phyloP scores from a whole-genome alignment of 306 rosid genomes.

The Fragaria iinumae region DNA sequence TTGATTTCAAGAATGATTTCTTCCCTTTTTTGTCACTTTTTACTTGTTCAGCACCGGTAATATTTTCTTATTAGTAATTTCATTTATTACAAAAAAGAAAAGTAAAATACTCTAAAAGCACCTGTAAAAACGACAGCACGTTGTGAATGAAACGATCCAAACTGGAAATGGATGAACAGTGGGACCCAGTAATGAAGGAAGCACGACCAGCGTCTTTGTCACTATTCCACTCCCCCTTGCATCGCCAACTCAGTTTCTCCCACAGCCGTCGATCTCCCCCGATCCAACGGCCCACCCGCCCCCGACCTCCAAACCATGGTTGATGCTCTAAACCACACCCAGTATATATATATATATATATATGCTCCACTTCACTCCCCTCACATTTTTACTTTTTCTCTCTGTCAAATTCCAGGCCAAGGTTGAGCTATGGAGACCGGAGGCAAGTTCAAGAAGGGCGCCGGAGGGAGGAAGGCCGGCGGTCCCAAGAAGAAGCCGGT shows the following conservation, averaged over 20 bases:
- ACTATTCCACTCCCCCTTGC: not conserved
- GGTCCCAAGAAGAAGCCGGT: slow-evolving; percentile 48
- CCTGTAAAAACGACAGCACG: not conserved
- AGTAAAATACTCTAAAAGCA: not conserved
- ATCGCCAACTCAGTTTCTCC: slow-evolving; percentile 2
- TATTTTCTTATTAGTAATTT: too few relatives aligned
- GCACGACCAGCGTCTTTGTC: not conserved
- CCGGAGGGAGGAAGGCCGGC: slow-evolving; percentile 42
- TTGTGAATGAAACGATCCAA: not conserved
- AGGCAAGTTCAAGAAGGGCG: slow-evolving; percentile 44
- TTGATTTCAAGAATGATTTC: too few relatives aligned
- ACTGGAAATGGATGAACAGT: not conserved
- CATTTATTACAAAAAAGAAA: not conserved
- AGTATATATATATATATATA: not conserved
- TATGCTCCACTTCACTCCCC: not conserved
- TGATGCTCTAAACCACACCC: not conserved
- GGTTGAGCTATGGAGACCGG: slow-evolving; percentile 28
- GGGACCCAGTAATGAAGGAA: not conserved
- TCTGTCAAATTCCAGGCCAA: not conserved
- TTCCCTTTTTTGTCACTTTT: too few relatives aligned
- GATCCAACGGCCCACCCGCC: not conserved
- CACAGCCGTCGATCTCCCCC: not conserved
- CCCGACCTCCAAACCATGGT: not conserved
- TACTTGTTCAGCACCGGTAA: not conserved
- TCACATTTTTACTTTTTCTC: not conserved